Evolutionary conservation across 192 early-diverging fungal genomes (phyloP).

Genomic region (Coemansia sp.): DNA sequence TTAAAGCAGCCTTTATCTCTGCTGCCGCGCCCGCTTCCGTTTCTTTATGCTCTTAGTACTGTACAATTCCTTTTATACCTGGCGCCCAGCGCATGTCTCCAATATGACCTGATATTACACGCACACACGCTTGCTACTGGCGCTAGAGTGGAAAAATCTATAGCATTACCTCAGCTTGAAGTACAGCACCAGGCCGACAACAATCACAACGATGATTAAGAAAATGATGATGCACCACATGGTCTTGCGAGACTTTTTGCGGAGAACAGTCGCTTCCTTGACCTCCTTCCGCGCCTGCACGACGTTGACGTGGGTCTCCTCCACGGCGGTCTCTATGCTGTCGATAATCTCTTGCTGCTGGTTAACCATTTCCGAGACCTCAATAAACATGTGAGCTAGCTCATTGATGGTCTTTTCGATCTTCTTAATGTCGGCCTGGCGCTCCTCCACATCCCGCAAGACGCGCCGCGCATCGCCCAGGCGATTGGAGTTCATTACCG

Average conservation of each 20-base stretch:
- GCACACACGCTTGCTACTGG: too few relatives aligned
- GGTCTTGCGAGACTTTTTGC: conserved; percentile 34
- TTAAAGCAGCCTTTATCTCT: conserved; percentile 33
- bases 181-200: conserved; percentile 38
- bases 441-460: conserved; percentile 49
- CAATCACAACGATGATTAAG: conserved; percentile 46
- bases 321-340: conserved; percentile 41
- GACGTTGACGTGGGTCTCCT: conserved; percentile 26
- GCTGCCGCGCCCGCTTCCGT: neutral
- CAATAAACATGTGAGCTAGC: conserved; percentile 51
- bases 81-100: neutral
- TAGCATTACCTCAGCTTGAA: conserved; percentile 17
- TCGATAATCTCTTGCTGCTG: conserved; percentile 55
- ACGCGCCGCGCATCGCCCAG: conserved; percentile 42
- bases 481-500: conserved; percentile 38
- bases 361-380: conserved; percentile 52
- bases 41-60: neutral
- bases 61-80: neutral
- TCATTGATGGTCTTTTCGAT: conserved; percentile 49
- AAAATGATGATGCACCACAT: conserved; percentile 35
- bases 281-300: conserved; percentile 17
- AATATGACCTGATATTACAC: neutral
- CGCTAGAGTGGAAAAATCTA: too few relatives aligned
- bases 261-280: conserved; percentile 22
- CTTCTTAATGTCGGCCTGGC: conserved; percentile 51